phyloP scores from a whole-genome alignment of 805 yeast species.

The Starmerella potacharoeniae region DNA sequence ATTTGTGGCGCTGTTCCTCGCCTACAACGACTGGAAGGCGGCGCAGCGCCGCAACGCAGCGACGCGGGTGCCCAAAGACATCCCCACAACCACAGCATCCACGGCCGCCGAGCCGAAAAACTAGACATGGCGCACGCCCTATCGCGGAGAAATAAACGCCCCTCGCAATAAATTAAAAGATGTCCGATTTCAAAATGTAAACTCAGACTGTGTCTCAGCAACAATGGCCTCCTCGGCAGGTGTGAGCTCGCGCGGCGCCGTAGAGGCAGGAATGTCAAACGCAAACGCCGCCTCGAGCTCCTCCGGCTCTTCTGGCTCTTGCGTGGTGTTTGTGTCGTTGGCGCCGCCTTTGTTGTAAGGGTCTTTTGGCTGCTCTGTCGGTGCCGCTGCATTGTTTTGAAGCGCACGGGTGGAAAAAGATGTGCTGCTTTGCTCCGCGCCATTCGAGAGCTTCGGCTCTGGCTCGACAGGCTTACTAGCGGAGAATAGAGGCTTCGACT shows the following conservation, averaged over 20 bases:
- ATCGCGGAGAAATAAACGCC: neutral
- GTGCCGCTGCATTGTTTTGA: neutral
- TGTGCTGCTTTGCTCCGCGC: no score
- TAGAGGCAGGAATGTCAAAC: constrained; percentile 8
- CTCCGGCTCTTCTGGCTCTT: neutral
- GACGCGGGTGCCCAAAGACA: neutral
- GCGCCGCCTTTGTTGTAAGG: neutral
- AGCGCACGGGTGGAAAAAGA: no score
- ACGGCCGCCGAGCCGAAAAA: neutral
- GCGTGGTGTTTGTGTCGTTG: neutral
- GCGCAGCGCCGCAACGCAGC: neutral
- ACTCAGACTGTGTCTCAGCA: constrained; percentile 9
- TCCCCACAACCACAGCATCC: neutral
- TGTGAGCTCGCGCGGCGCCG: constrained; percentile 10
- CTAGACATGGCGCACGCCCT: neutral
- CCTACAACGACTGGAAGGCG: constrained; percentile 5
- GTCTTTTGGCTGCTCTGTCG: no score
- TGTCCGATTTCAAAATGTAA: constrained; percentile 2
- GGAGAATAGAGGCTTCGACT: neutral
- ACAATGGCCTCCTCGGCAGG: constrained; percentile 16
- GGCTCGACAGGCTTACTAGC: no score
- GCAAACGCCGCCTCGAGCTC: neutral
- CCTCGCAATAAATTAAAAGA: neutral
- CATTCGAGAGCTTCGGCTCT: no score
- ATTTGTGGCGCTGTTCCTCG: constrained; percentile 12